Percentiles rank a stretch among this genome's conserved stretches.
Conservation (phyloP, 495 filamentous ascomycete genomes). For the Daldinia vernicosa region DNA sequence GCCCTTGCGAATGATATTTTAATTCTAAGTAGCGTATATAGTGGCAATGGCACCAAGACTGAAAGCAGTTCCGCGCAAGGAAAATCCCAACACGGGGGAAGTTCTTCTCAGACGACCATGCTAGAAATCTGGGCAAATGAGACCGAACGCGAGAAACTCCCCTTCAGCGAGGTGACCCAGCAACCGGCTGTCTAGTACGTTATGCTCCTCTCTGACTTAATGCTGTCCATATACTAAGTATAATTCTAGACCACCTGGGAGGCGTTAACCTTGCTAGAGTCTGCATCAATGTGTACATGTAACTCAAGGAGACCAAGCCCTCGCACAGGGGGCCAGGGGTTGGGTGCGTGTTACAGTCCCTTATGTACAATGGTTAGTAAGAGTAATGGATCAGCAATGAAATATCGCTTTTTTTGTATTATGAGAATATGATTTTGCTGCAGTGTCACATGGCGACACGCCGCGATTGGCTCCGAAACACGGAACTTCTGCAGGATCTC, state of each 20-base stretch:
- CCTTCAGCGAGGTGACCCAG: conserved; percentile 51
- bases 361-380: conserved; percentile 27
- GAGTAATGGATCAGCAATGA: conserved; percentile 26
- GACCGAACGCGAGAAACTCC: conserved; percentile 48
- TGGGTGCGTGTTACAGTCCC: conserved; percentile 25
- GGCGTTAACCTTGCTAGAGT: conserved; percentile 21
- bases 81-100: conserved; percentile 2
- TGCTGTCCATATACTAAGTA: conserved; percentile 26
- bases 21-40: conserved; percentile 31
- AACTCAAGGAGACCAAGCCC: conserved; percentile 8
- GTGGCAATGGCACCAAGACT: conserved; percentile 10
- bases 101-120: conserved; percentile 46
- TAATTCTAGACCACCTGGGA: conserved; percentile 24
- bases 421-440: conserved; percentile 26
- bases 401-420: conserved; percentile 28
- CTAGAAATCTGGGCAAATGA: conserved; percentile 51
- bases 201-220: neutral
- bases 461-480: conserved; percentile 29
- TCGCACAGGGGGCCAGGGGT: conserved; percentile 18
- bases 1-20: neutral
- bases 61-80: conserved; percentile 14
- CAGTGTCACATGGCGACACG: conserved; percentile 33
- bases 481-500: conserved; percentile 41
- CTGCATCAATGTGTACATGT: conserved; percentile 33
- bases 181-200: conserved; percentile 36